Evolutionary conservation across 108 stramenopile species (phyloP).

Genomic region (Nitzschia sp.): DNA sequence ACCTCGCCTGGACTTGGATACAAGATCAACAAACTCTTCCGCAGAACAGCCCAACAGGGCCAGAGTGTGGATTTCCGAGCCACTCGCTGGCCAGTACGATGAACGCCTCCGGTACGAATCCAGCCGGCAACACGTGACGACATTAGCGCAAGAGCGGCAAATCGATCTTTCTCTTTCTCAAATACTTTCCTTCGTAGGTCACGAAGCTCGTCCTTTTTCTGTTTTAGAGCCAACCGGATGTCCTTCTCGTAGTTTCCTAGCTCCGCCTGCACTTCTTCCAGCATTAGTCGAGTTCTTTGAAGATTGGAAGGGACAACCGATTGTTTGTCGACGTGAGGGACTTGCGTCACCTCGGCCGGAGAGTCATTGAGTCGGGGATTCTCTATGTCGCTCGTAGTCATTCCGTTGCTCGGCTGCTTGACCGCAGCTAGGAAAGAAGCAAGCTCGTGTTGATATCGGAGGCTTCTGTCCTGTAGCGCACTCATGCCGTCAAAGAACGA

Average conservation of each 20-base stretch:
- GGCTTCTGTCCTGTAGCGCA: not conserved
- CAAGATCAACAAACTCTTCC: conserved; percentile 51
- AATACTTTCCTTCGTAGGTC: conserved; percentile 44
- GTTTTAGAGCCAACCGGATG: conserved; percentile 4
- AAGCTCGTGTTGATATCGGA: not conserved
- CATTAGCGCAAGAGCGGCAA: conserved; percentile 62
- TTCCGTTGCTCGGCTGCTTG: not conserved
- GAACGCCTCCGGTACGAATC: conserved; percentile 64
- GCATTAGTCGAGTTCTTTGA: conserved; percentile 5
- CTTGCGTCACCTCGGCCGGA: not conserved
- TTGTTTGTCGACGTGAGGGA: not conserved
- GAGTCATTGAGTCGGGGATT: not conserved
- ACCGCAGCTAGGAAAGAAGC: not conserved
- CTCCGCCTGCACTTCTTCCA: conserved; percentile 8
- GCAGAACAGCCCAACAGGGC: conserved; percentile 65
- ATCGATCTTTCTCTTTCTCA: conserved; percentile 61
- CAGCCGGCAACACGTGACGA: conserved; percentile 59
- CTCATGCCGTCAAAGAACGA: conserved; percentile 5
- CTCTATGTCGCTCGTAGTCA: not conserved
- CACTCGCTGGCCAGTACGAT: conserved; percentile 45
- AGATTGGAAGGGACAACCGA: not conserved
- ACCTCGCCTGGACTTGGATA: conserved; percentile 47
- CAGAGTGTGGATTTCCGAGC: conserved; percentile 57
- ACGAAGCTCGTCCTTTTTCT: conserved; percentile 44
- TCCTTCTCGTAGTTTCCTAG: conserved; percentile 25